These are phyloP conservation scores for Aegilops longissima DNA, from an alignment of 176 grass and related monocot species.

Conservation along the genomic window DNA sequence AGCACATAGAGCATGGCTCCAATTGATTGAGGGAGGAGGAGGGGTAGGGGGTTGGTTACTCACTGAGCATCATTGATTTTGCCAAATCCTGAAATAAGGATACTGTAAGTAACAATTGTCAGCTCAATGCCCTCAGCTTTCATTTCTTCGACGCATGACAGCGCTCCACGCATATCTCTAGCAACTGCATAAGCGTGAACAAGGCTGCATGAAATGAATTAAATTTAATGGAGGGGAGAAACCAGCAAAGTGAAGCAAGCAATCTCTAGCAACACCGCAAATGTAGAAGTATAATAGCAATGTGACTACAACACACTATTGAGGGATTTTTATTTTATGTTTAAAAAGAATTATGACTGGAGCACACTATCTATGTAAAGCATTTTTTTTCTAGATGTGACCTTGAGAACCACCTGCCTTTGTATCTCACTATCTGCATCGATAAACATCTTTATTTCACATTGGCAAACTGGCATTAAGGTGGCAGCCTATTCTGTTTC, in stretches of 20 bases:
- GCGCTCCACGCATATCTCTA: slow-evolving; percentile 89
- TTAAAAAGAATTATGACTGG: neutral
- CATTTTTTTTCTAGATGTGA: too few species aligned
- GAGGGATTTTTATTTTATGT: neutral
- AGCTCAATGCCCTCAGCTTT: slow-evolving; percentile 75
- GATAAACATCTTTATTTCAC: neutral
- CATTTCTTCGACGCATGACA: slow-evolving; percentile 90
- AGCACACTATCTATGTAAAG: too few species aligned
- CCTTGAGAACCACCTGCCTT: neutral
- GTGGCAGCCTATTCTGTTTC: neutral
- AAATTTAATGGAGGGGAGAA: slow-evolving; percentile 58
- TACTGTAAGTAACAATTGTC: slow-evolving; percentile 93
- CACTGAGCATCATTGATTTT: slow-evolving; percentile 80
- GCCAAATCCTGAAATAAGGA: slow-evolving; percentile 86
- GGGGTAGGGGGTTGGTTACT: slow-evolving; percentile 31
- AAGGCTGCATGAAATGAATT: slow-evolving; percentile 99
- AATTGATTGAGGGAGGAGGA: neutral
- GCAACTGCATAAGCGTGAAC: slow-evolving; percentile 99
- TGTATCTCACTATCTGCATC: neutral
- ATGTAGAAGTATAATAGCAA: neutral
- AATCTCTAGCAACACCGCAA: neutral
- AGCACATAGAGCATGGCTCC: neutral
- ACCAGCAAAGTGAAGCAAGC: slow-evolving; percentile 6
- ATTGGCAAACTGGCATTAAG: neutral
- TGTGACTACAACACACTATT: neutral